Conservation (phyloP, 306 rosid genomes). For the Acacia crassicarpa region DNA sequence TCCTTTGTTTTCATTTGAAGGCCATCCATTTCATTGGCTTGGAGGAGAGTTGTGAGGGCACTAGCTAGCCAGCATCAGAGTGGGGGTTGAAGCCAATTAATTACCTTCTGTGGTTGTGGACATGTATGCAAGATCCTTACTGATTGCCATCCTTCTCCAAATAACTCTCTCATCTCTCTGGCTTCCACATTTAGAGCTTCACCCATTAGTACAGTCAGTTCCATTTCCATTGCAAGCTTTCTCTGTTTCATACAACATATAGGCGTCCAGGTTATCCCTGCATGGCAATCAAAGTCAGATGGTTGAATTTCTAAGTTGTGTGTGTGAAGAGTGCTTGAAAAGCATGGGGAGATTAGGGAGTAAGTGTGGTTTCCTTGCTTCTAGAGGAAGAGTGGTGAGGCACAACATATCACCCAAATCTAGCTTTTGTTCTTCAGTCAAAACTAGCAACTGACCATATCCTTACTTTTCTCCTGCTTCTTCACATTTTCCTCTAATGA, state of each 20-base stretch:
- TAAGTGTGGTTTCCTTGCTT: conserved; percentile 46
- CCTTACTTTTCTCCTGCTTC: conserved; percentile 40
- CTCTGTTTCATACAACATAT: background rate
- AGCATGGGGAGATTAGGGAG: conserved; percentile 36
- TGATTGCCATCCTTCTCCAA: background rate
- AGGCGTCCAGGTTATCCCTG: background rate
- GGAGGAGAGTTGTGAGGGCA: background rate
- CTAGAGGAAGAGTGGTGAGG: conserved; percentile 26
- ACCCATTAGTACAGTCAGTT: background rate
- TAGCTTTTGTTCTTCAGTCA: conserved; percentile 52
- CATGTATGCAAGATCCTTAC: background rate
- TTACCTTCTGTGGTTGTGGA: background rate
- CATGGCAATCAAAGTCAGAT: background rate
- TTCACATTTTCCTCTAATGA: conserved; percentile 44
- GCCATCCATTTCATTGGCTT: background rate
- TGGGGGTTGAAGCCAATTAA: background rate
- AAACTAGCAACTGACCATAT: conserved; percentile 46
- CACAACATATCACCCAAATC: conserved; percentile 49
- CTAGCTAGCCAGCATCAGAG: background rate
- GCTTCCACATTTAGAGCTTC: background rate
- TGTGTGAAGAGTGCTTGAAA: conserved; percentile 34
- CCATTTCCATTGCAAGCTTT: background rate
- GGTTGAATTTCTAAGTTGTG: background rate
- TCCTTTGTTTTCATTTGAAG: background rate
- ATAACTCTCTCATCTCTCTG: background rate